phyloP scores from a whole-genome alignment of 2,329 filamentous ascomycete genomes.

The Aspergillus phoenicis region DNA sequence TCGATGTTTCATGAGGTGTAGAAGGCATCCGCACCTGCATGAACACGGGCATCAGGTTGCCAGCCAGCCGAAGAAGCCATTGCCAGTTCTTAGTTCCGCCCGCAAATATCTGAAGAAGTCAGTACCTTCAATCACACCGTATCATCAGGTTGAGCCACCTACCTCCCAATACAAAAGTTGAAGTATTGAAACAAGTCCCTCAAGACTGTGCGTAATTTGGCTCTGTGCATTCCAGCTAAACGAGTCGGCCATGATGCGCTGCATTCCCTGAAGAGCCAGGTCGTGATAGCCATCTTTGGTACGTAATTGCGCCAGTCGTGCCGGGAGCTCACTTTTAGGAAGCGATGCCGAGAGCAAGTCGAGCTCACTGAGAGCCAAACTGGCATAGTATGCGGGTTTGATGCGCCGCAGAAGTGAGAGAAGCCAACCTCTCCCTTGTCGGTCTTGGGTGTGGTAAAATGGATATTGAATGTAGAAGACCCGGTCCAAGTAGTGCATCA shows the following conservation, averaged over 20 bases:
- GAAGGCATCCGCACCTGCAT: neutral
- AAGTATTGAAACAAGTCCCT: neutral
- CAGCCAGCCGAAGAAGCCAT: neutral
- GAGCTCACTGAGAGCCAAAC: slow-evolving; percentile 1
- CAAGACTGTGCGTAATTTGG: neutral
- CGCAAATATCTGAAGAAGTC: neutral
- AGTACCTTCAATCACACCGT: neutral
- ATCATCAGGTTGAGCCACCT: neutral
- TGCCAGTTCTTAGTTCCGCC: neutral
- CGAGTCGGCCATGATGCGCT: neutral
- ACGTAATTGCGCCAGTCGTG: neutral
- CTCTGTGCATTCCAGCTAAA: neutral
- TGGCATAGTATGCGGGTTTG: slow-evolving; percentile 1
- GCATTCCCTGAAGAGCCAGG: neutral
- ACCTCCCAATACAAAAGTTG: neutral
- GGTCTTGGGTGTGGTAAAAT: neutral
- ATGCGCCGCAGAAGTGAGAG: slow-evolving; percentile 1
- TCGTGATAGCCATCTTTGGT: neutral
- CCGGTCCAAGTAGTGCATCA: slow-evolving; percentile 7
- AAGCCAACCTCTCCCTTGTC: slow-evolving; percentile 5
- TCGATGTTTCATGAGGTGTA: neutral
- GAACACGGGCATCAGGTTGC: neutral
- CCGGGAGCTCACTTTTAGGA: neutral
- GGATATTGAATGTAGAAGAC: slow-evolving; percentile 7
- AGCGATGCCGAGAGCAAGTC: neutral